Evolutionary conservation across 106 monocot genomes (phyloP).

Genomic region (Triglochin maritima): DNA sequence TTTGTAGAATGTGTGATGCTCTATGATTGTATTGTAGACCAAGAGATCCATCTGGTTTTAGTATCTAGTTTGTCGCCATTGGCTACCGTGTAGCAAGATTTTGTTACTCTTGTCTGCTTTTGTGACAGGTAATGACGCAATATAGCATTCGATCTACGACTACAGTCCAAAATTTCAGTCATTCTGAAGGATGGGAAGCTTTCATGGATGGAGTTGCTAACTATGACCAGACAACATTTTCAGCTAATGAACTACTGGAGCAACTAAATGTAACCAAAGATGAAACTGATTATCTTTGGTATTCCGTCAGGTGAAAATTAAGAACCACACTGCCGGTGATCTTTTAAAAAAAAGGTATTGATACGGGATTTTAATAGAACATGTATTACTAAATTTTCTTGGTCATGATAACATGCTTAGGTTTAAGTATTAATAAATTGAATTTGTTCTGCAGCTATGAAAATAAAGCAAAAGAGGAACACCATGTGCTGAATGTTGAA

Average conservation of each 20-base stretch:
- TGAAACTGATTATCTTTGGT: constrained; percentile 91
- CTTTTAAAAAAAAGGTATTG: too few species aligned
- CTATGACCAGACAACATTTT: constrained; percentile 9
- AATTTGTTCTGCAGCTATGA: constrained; percentile 40
- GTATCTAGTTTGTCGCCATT: not conserved
- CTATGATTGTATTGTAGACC: too few species aligned
- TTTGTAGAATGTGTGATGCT: too few species aligned
- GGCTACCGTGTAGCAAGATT: too few species aligned
- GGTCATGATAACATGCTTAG: too few species aligned
- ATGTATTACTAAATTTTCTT: too few species aligned
- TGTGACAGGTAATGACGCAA: constrained; percentile 43
- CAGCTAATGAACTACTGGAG: constrained; percentile 33
- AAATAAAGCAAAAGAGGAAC: constrained; percentile 13
- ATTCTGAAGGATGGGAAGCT: constrained; percentile 35
- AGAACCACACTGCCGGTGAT: not conserved
- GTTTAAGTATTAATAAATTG: too few species aligned
- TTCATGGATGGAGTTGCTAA: constrained; percentile 34
- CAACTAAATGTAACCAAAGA: constrained; percentile 71
- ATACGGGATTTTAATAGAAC: too few species aligned
- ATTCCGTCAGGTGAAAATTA: constrained; percentile 43
- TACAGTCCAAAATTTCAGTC: constrained; percentile 19
- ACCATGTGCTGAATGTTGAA: constrained; percentile 37
- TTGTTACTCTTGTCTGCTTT: not conserved
- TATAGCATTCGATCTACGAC: constrained; percentile 35
- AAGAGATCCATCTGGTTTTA: too few species aligned